Percentiles rank a stretch among this genome's conserved stretches.
These are phyloP conservation scores for Salix viminalis DNA, from an alignment of 345 rosid species.

Conservation along the genomic window DNA sequence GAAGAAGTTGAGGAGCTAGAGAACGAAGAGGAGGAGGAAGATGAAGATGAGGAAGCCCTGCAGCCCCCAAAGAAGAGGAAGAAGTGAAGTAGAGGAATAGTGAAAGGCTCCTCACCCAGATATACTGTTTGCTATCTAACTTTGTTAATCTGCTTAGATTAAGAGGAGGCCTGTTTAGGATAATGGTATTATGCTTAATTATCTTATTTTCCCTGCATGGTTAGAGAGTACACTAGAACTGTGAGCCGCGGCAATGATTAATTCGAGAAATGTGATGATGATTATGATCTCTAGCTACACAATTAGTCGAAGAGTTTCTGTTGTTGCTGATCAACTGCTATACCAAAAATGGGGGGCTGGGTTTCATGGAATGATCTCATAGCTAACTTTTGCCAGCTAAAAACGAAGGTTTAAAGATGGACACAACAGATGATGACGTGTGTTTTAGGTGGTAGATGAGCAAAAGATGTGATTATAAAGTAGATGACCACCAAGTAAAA, in stretches of 20 bases:
- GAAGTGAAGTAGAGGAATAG: slow-evolving; percentile 50
- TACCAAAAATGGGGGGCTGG: background rate
- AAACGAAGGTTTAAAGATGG: background rate
- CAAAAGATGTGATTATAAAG: background rate
- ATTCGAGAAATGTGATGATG: slow-evolving; percentile 11
- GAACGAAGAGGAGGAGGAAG: slow-evolving; percentile 55
- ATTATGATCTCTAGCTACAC: slow-evolving; percentile 16
- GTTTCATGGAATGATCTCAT: background rate
- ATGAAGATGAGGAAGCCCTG: slow-evolving; percentile 72
- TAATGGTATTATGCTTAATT: slow-evolving; percentile 22
- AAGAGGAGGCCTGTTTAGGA: slow-evolving; percentile 21
- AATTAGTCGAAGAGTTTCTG: background rate
- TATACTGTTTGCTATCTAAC: slow-evolving; percentile 19
- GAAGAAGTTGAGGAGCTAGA: slow-evolving; percentile 38
- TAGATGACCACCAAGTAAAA: too few species aligned
- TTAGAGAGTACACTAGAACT: slow-evolving; percentile 33
- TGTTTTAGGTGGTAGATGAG: background rate
- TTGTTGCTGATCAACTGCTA: background rate
- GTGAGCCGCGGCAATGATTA: slow-evolving; percentile 26
- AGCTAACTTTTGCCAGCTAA: background rate
- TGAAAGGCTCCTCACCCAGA: slow-evolving; percentile 17
- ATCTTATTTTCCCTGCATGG: slow-evolving; percentile 15
- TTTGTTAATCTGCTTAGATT: slow-evolving; percentile 12
- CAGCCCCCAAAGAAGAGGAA: slow-evolving; percentile 95
- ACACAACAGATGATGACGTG: background rate